Conservation (phyloP, 345 rosid genomes). For the Iberis pinnata region DNA sequence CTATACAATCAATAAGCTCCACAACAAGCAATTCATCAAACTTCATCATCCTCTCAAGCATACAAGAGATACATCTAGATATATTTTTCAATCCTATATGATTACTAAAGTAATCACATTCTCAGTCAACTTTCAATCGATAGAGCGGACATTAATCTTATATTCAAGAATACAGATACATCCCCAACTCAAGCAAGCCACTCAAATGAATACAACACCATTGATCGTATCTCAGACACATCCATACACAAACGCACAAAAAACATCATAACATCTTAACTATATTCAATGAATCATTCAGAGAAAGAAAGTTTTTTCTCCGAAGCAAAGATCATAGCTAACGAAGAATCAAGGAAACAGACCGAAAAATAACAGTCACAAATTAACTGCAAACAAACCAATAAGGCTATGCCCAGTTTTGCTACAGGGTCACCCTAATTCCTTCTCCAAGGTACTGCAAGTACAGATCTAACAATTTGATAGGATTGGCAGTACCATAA, state of each 20-base stretch:
- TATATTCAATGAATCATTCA: not conserved
- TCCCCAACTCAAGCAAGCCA: not conserved
- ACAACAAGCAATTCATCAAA: slow-evolving; percentile 6
- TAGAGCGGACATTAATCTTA: not conserved
- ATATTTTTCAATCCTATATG: no score
- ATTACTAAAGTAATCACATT: not conserved
- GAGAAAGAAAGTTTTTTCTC: not conserved
- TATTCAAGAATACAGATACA: not conserved
- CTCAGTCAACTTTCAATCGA: not conserved
- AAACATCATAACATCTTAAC: not conserved
- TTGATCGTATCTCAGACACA: not conserved
- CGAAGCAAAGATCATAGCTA: not conserved
- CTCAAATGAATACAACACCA: not conserved
- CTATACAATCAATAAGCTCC: not conserved
- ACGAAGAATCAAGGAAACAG: not conserved
- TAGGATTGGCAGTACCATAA: no score
- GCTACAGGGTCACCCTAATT: not conserved
- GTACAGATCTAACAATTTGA: slow-evolving; percentile 3
- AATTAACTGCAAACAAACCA: not conserved
- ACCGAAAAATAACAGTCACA: no score
- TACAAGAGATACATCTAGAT: not conserved
- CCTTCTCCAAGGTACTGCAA: not conserved
- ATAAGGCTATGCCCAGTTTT: not conserved
- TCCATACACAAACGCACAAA: not conserved
- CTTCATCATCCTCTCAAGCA: slow-evolving; percentile 11